Evolutionary conservation across 805 yeast species (phyloP).

Genomic region (Blastobotrys robertii): DNA sequence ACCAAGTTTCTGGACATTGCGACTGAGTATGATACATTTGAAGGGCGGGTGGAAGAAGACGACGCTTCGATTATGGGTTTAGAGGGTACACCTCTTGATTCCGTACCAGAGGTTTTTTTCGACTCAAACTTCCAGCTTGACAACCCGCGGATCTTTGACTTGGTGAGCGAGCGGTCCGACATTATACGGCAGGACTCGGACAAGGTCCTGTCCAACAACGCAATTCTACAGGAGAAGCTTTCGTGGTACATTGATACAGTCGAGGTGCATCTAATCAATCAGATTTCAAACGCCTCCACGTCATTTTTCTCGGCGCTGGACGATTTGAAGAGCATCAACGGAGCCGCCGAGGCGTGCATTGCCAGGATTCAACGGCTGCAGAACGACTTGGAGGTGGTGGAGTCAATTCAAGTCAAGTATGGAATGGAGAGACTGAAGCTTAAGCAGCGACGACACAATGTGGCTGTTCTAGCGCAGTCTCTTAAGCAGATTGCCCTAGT

Average conservation of each 20-base stretch:
- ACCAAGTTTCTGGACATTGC: slow-evolving; percentile 36
- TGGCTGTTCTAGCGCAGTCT: slow-evolving; percentile 53
- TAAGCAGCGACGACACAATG: slow-evolving; percentile 45
- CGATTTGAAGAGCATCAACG: slow-evolving; percentile 55
- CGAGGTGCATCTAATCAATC: slow-evolving; percentile 69
- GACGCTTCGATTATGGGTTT: background rate
- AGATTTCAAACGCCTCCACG: slow-evolving; percentile 74
- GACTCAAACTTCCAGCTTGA: slow-evolving; percentile 67
- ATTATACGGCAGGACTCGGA: slow-evolving; percentile 23
- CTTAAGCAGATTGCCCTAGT: slow-evolving; percentile 44
- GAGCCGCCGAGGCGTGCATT: slow-evolving; percentile 41
- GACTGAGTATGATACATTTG: slow-evolving; percentile 32
- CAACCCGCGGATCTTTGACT: slow-evolving; percentile 74
- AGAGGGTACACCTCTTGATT: slow-evolving; percentile 25
- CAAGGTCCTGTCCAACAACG: slow-evolving; percentile 40
- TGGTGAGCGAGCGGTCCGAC: slow-evolving; percentile 55
- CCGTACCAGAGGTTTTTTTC: slow-evolving; percentile 64
- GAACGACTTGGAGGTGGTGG: slow-evolving; percentile 36
- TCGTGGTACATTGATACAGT: slow-evolving; percentile 78
- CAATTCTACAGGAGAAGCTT: slow-evolving; percentile 61
- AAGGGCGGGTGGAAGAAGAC: slow-evolving; percentile 4
- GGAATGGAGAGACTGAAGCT: slow-evolving; percentile 44
- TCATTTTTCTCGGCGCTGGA: slow-evolving; percentile 79
- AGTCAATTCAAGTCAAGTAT: slow-evolving; percentile 38
- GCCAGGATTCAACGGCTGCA: slow-evolving; percentile 38